Conservation (phyloP, 805 yeast genomes). For the Torulaspora microellipsoides region DNA sequence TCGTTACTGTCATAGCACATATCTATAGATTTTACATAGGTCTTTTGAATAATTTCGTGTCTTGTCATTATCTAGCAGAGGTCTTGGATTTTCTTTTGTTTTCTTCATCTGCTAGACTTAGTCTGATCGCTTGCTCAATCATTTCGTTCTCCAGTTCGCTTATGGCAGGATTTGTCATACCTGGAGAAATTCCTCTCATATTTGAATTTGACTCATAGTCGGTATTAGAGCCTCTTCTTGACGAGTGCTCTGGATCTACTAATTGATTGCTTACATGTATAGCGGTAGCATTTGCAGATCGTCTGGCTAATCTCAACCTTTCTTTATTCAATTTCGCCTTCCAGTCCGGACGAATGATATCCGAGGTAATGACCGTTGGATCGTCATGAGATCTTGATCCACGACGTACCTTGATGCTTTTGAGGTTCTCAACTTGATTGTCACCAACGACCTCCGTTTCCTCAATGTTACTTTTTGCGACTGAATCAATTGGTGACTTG, state of each 20-base stretch:
- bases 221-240: conserved; percentile 22
- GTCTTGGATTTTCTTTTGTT: conserved; percentile 5
- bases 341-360: conserved; percentile 91
- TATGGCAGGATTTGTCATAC: conserved; percentile 16
- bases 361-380: conserved; percentile 71
- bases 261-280: conserved; percentile 82
- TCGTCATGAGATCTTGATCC: conserved; percentile 63
- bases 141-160: conserved; percentile 62
- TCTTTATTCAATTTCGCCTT: conserved; percentile 67
- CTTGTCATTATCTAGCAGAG: not conserved
- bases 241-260: conserved; percentile 35
- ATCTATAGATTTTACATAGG: too few species aligned
- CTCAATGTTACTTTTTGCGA: conserved; percentile 1
- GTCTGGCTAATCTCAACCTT: conserved; percentile 69
- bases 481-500: conserved; percentile 5
- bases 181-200: conserved; percentile 17
- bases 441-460: conserved; percentile 11
- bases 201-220: conserved; percentile 12
- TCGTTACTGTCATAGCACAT: too few species aligned
- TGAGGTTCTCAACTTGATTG: conserved; percentile 10
- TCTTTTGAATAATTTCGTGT: not conserved
- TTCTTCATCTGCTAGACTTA: conserved; percentile 55
- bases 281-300: conserved; percentile 92
- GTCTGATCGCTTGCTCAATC: conserved; percentile 78
- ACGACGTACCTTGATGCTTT: conserved; percentile 33